phyloP scores from a whole-genome alignment of 2,329 filamentous ascomycete species.

The Pyrenophora tritici-repentis region DNA sequence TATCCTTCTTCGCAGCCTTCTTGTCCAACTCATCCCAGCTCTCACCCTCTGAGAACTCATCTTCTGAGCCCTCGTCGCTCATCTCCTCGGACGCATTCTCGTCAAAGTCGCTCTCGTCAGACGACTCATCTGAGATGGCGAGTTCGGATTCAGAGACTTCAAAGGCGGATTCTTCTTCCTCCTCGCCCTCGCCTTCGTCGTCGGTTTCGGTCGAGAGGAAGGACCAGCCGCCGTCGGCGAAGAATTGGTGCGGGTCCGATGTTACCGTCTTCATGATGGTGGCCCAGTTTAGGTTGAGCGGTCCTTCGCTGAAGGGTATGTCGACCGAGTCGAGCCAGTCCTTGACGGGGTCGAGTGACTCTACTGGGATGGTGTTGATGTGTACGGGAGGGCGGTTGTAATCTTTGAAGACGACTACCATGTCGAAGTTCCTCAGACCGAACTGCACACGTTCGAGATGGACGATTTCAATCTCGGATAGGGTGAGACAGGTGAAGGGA shows the following conservation, averaged over 20 bases:
- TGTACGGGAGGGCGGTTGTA: constrained; percentile 88
- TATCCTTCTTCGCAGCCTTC: constrained; percentile 73
- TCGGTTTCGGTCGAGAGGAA: constrained; percentile 90
- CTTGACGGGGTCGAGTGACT: constrained; percentile 92
- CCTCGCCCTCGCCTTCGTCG: constrained; percentile 74
- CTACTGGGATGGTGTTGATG: constrained; percentile 97
- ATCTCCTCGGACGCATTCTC: constrained; percentile 85
- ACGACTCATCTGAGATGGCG: constrained; percentile 71
- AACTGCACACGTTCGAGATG: constrained; percentile 96
- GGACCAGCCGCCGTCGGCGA: constrained; percentile 90
- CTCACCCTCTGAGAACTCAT: constrained; percentile 67
- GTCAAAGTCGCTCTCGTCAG: constrained; percentile 90
- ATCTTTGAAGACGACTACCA: constrained; percentile 98
- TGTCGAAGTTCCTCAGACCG: constrained; percentile 97
- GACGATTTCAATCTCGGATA: constrained; percentile 94
- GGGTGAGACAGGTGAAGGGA: constrained; percentile 92
- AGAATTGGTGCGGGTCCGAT: constrained; percentile 92
- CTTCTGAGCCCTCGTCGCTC: constrained; percentile 63
- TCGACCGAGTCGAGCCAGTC: constrained; percentile 97
- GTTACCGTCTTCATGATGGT: constrained; percentile 99
- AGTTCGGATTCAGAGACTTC: constrained; percentile 88
- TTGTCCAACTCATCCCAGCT: constrained; percentile 95
- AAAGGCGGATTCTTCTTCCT: constrained; percentile 88
- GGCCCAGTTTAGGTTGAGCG: constrained; percentile 96
- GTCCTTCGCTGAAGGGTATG: constrained; percentile 91